Evolutionary conservation across 805 yeast species (phyloP), one percentile per base, ranked within the genome.

Genomic region (Barnettozyma populi): DNA sequence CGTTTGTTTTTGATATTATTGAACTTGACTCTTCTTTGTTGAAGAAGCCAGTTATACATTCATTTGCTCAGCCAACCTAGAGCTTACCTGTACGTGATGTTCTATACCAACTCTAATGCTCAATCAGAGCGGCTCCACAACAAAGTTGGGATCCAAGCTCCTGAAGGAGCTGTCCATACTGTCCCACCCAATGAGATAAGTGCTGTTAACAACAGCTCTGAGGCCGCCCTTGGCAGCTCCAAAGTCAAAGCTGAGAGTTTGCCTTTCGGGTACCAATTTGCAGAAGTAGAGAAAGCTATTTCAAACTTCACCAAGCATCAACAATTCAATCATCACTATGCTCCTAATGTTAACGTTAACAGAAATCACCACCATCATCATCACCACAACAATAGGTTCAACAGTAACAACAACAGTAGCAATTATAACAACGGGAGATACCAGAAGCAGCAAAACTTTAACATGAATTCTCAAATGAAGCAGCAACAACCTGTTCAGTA

Each of bases 291-390:
- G 35, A 59, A 55, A 41, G 65, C 65, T 20, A 56, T 61, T 13
- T 43, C 63, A 0, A 61, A 61, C 43, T 59, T 55, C 48, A 59
- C 60, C 27, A 61, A 61, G 44, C 64, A 60, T 42, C 64, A 61
- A 44, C 63, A 56, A 14, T 61, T 58, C 52, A 61, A 57, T 45
- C 64, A 60, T 36, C 64, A 60, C 47, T 61, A 61, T 45, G 62
- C 64, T 16, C 65, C 65, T 38, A 61, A 61, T 44, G 59, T 60
- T 49, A 54, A 46, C 42, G 35, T 49, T 27, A 45, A 46, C 41
- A 43, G 47, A 23, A 37, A 43, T 19, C 29, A 43, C 37, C 38
- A 47, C 32, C 43, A 47, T 31, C 43, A 45, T 36, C 32, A 48
- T 39, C 45, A 44, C 47, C 47, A 45, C 41, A 14, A 49, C 38